A percentile compares a stretch with the other conserved stretches of the same genome.
Conservation (phyloP, 495 filamentous ascomycete genomes). For the Aspergillus ellipticus region DNA sequence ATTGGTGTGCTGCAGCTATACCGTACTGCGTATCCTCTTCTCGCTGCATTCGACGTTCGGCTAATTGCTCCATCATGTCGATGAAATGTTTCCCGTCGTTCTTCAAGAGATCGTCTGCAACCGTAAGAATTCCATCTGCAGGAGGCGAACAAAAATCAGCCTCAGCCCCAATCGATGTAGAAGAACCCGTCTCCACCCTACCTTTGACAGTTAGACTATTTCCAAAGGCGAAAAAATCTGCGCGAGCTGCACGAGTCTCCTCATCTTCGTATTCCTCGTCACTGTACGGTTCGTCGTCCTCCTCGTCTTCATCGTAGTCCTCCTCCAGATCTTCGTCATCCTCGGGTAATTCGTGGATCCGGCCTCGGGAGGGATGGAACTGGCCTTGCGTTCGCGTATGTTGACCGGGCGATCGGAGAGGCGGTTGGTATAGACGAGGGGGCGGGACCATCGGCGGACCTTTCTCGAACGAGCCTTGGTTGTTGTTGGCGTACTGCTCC, state of each 20-base stretch:
- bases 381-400: slow-evolving; percentile 44
- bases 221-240: slow-evolving; percentile 95
- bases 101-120: slow-evolving; percentile 96
- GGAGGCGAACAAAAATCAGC: slow-evolving; percentile 29
- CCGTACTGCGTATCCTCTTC: slow-evolving; percentile 84
- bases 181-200: slow-evolving; percentile 36
- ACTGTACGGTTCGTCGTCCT: slow-evolving; percentile 53
- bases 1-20: slow-evolving; percentile 54
- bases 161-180: slow-evolving; percentile 9
- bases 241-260: slow-evolving; percentile 48
- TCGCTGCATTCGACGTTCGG: slow-evolving; percentile 92
- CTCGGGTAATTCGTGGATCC: slow-evolving; percentile 61
- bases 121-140: slow-evolving; percentile 93
- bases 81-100: slow-evolving; percentile 99
- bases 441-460: slow-evolving; percentile 62
- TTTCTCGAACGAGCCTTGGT: slow-evolving; percentile 59
- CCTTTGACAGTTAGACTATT: slow-evolving; percentile 96
- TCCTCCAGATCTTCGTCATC: slow-evolving; percentile 63
- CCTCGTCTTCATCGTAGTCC: slow-evolving; percentile 56
- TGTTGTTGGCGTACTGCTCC: slow-evolving; percentile 92
- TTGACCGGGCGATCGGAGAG: slow-evolving; percentile 38
- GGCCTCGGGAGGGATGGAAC: slow-evolving; percentile 47
- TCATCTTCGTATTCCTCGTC: slow-evolving; percentile 54
- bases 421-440: slow-evolving; percentile 51
- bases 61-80: slow-evolving; percentile 99